These are phyloP conservation scores for Thelephora terrestris DNA, from an alignment of 1,284 basidiomycete species.

Conservation along the genomic window DNA sequence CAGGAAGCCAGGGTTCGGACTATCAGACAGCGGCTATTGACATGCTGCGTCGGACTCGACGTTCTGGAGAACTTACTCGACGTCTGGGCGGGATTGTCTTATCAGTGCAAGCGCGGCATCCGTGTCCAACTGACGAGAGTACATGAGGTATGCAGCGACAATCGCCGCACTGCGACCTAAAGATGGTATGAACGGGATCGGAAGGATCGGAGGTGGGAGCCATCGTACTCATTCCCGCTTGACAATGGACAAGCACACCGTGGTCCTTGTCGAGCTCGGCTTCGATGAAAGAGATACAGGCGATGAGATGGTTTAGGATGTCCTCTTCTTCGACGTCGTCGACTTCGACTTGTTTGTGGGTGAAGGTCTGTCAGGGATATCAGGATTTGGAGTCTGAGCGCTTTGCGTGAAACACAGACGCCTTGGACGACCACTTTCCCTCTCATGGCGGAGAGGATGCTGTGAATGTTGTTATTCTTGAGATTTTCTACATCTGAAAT, in stretches of 20 bases:
- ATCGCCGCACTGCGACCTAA: conserved; percentile 74
- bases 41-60: background rate
- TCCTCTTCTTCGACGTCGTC: conserved; percentile 67
- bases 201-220: background rate
- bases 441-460: conserved; percentile 63
- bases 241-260: conserved; percentile 79
- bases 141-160: conserved; percentile 80
- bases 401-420: conserved; percentile 27
- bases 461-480: conserved; percentile 53
- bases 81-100: conserved; percentile 47
- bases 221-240: conserved; percentile 74
- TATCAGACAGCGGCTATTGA: conserved; percentile 19
- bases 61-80: conserved; percentile 46
- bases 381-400: background rate
- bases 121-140: conserved; percentile 50
- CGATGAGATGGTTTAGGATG: conserved; percentile 65
- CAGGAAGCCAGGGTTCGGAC: conserved; percentile 74
- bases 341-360: conserved; percentile 58
- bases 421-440: conserved; percentile 56
- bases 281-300: conserved; percentile 73
- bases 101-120: conserved; percentile 63
- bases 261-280: conserved; percentile 63
- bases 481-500: conserved; percentile 44
- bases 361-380: conserved; percentile 43
- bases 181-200: background rate